Evolutionary conservation across 306 rosid genomes (phyloP), one percentile per base, ranked within the genome.

Genomic region (Fragaria nilgerrensis): DNA sequence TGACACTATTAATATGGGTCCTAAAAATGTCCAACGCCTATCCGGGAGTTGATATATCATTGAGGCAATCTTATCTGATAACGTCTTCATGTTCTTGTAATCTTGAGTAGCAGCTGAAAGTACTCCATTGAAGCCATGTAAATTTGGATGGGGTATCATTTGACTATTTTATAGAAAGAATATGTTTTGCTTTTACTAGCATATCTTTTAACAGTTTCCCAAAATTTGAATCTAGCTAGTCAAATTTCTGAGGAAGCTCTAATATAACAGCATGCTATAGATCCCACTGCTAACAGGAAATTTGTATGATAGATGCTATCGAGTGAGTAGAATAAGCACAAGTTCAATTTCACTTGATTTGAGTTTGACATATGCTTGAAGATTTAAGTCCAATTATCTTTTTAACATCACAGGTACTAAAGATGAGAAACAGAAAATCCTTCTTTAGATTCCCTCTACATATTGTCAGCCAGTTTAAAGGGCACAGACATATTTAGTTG

Each of bases 401-500:
- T n/a, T 76, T 23, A 48, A 48, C 64, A 14, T 65, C 13, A 75
- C 22, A 19, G 20, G 61, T 44, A 17, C n/a, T 29, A 11, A 34
- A 75, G 47, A 64, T 19, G 37, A 39, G 63, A 37, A 5, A n/a
- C n/a, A 20, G 16, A 16, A 59, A 23, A 27, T 71, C 76, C 5
- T 61, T 76, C 23, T 50, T 36, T 66, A 15, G 74, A 76, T 53
- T 76, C 27, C 20, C 27, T 50, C 19, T 2, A 67, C 41, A 45
- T 34, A 50, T 15, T 67, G 44, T 52, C 8, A 43, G n/a, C 53
- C 74, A 52, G 9, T 34, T 36, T 4, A 13, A 56, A 23, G 52
- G 8, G 8, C 2, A 6, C 4, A 75, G 58, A 16, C 17, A 32
- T 49, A 41, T 43, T 22, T 49, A 71, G 62, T 29, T 29, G 61